phyloP scores from a whole-genome alignment of 2,329 filamentous ascomycete genomes.

The Hypoxylon sp. region DNA sequence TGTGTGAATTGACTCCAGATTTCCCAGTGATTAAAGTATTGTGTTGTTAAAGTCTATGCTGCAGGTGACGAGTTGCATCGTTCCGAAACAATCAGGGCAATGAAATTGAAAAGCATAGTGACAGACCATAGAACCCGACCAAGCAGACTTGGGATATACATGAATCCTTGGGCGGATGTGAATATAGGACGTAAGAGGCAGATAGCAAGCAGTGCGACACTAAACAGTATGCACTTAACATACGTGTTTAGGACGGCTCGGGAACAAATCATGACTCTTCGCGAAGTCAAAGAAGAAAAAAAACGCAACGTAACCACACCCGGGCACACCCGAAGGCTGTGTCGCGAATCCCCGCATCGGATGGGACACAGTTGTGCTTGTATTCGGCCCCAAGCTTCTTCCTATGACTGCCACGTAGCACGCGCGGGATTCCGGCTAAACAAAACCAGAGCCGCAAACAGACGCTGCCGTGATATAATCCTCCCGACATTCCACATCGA shows the following conservation, averaged over 20 bases:
- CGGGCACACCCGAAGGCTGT: slow-evolving; percentile 12
- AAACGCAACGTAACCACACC: slow-evolving; percentile 30
- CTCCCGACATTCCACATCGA: slow-evolving; percentile 10
- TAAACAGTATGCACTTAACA: background rate
- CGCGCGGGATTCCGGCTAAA: slow-evolving; percentile 26
- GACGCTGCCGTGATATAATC: slow-evolving; percentile 11
- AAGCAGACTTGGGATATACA: slow-evolving; percentile 10
- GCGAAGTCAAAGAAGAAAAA: too few relatives aligned
- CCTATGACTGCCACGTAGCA: slow-evolving; percentile 23
- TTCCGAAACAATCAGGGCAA: slow-evolving; percentile 21
- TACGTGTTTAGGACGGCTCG: slow-evolving; percentile 4
- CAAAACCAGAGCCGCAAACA: slow-evolving; percentile 21
- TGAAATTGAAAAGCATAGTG: too few relatives aligned
- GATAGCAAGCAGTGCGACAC: slow-evolving; percentile 14
- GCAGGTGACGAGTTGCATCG: slow-evolving; percentile 14
- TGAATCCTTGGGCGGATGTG: too few relatives aligned
- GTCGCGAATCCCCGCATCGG: slow-evolving; percentile 16
- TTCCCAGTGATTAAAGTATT: slow-evolving; percentile 18
- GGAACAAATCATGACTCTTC: slow-evolving; percentile 12
- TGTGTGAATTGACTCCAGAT: slow-evolving; percentile 28
- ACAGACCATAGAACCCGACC: slow-evolving; percentile 10
- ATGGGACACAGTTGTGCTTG: slow-evolving; percentile 15
- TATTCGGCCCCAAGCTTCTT: slow-evolving; percentile 16
- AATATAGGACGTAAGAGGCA: slow-evolving; percentile 9
- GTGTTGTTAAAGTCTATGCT: slow-evolving; percentile 24